Evolutionary conservation across 768 basidiomycete genomes (phyloP), one percentile per base, ranked within the genome.

Genomic region (Ramaria sp.): DNA sequence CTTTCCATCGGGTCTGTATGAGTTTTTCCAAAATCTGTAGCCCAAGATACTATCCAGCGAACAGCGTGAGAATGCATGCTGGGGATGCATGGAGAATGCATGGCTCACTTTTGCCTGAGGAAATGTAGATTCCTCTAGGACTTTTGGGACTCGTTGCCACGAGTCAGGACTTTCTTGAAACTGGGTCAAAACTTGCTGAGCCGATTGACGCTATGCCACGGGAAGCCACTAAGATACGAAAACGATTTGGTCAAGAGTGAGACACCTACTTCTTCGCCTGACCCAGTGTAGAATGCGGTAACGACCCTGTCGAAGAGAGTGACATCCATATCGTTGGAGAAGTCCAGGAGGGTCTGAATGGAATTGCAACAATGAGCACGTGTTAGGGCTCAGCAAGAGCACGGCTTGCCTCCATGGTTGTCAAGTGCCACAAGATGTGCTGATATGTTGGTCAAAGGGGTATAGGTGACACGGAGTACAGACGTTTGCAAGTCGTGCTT

Each of bases 21-120:
- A 99, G 77, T 72, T 87, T 97, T 72, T 98, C 96, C 37, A 99
- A 76, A 67, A 99, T 95, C 72, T 97, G 94, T 53, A 98, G 76
- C 42, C 91, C 95, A 67, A 99, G 92, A 71, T 91, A 98, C 94
- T 97, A 59, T 27, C 33, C 59, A 38, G 61, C 37, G 60, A 31
- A 41, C 13, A 12, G 51, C 22, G 59, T 43, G 24, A 34, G 22
- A 19, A 46, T 49, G 51, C 43, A 38, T 46, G 19, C 27, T 15
- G 53, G 24, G 4, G 15, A 20, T n/a, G 34, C 39, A 30, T 27
- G 15, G 38, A 19, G 34, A 45, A 43, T 31, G 19, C 49, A 43
- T 13, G 7, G 59, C 58, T 54, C 30, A 87, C 89, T 78, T 91
- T 98, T 65, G 83, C 82, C 72, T 98, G 94, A 27, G 86, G 82